Conservation (phyloP, 148 eudicot genomes). For the Pouteria glomerata region DNA sequence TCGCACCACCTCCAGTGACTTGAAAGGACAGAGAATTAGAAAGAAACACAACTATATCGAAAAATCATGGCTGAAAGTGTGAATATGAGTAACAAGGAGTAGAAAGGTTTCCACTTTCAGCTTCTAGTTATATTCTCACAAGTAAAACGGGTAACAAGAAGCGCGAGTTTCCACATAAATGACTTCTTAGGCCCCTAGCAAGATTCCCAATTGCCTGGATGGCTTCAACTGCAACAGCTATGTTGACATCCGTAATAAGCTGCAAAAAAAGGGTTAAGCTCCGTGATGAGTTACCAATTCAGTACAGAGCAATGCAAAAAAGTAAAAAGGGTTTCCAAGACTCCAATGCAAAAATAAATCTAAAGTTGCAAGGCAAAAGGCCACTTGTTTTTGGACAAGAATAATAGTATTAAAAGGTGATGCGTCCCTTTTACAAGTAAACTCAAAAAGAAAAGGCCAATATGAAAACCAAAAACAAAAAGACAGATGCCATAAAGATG, state of each 20-base stretch:
- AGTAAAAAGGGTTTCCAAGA: too few species aligned
- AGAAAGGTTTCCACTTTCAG: too few species aligned
- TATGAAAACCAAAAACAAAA: not conserved
- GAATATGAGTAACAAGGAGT: not conserved
- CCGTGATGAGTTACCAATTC: not conserved
- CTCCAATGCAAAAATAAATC: too few species aligned
- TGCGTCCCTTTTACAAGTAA: too few species aligned
- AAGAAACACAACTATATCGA: not conserved
- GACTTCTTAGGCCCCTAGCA: conserved; percentile 80
- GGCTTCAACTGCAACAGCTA: conserved; percentile 95
- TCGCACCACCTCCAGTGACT: not conserved
- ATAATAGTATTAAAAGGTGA: too few species aligned
- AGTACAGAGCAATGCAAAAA: too few species aligned
- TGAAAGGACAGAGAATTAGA: not conserved
- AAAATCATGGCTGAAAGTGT: not conserved
- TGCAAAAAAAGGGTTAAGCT: conserved; percentile 22
- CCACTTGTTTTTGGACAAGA: too few species aligned
- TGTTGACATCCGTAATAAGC: conserved; percentile 92
- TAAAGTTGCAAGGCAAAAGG: too few species aligned
- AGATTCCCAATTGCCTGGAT: conserved; percentile 97
- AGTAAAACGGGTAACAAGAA: conserved; percentile 84
- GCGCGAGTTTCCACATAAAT: conserved; percentile 86
- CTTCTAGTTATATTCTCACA: conserved; percentile 36
- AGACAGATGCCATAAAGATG: not conserved
- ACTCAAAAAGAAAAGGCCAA: not conserved